Conservation (phyloP, 495 filamentous ascomycete genomes). For the Arthonia radiata region DNA sequence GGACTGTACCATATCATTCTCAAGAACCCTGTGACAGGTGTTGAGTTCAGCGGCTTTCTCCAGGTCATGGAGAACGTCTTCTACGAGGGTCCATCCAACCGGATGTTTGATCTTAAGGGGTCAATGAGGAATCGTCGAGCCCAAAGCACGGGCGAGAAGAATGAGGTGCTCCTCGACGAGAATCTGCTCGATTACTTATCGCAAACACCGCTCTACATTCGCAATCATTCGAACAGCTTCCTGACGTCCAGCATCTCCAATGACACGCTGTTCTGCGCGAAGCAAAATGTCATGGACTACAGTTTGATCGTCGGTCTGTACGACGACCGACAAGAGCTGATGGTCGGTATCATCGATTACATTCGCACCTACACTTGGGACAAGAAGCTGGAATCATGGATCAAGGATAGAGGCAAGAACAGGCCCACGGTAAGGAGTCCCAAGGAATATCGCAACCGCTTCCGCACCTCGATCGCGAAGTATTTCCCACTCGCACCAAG, state of each 20-base stretch:
- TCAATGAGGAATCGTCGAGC: conserved; percentile 97
- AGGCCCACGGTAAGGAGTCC: conserved; percentile 89
- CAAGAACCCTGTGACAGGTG: conserved; percentile 76
- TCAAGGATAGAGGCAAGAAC: conserved; percentile 86
- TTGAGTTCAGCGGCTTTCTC: conserved; percentile 85
- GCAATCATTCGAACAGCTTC: conserved; percentile 79
- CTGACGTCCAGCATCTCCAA: conserved; percentile 75
- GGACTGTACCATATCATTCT: conserved; percentile 95
- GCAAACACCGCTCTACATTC: conserved; percentile 78
- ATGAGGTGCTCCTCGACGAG: conserved; percentile 90
- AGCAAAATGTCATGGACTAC: conserved; percentile 97
- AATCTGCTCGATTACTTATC: conserved; percentile 99
- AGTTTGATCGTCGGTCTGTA: conserved; percentile 96
- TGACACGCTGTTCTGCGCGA: conserved; percentile 77
- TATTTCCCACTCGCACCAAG: conserved; percentile 57
- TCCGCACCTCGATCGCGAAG: conserved; percentile 88
- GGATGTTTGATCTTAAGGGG: conserved; percentile 89
- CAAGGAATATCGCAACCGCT: conserved; percentile 89
- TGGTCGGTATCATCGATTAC: conserved; percentile 91
- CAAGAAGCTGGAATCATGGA: conserved; percentile 96
- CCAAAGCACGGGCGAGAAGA: conserved; percentile 76
- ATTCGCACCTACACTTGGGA: conserved; percentile 99
- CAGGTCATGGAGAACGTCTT: conserved; percentile 98
- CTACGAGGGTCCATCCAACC: conserved; percentile 23
- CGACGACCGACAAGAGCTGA: conserved; percentile 63